Percentiles rank a stretch among this genome's conserved stretches.
phyloP scores from a whole-genome alignment of 2,329 filamentous ascomycete species.

The Rhytidhysteron rufulum region DNA sequence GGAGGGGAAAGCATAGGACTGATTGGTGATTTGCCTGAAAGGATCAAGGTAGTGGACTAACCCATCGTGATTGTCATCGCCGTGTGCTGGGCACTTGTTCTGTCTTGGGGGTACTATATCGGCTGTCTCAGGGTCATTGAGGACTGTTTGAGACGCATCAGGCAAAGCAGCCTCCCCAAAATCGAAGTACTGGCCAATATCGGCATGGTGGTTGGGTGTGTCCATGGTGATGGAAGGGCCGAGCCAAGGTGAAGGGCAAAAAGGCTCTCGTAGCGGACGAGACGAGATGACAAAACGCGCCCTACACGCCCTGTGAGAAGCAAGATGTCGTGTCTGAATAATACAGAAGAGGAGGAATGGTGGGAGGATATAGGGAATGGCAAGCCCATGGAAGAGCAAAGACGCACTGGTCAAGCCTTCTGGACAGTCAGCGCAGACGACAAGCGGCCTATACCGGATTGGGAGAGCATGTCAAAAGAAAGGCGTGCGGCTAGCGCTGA shows the following conservation, averaged over 20 bases:
- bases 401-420: neutral
- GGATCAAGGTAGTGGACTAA: constrained; percentile 15
- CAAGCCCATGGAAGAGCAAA: neutral
- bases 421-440: neutral
- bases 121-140: constrained; percentile 5
- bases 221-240: constrained; percentile 4
- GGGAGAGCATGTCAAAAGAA: neutral
- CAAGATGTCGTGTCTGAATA: neutral
- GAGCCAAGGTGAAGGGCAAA: constrained; percentile 2
- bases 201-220: constrained; percentile 9
- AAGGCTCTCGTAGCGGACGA: constrained; percentile 1
- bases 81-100: constrained; percentile 17
- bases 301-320: constrained; percentile 4
- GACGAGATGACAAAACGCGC: neutral
- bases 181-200: constrained; percentile 37
- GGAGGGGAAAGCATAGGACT: neutral
- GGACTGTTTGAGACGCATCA: constrained; percentile 14
- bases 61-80: constrained; percentile 17
- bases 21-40: no score
- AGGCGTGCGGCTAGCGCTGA: no score
- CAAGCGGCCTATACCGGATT: neutral
- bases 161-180: constrained; percentile 35
- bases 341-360: constrained; percentile 1
- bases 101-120: constrained; percentile 5
- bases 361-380: neutral